Evolutionary conservation across 1,284 basidiomycete genomes (phyloP).

Genomic region (Cutaneotrichosporon sp.): DNA sequence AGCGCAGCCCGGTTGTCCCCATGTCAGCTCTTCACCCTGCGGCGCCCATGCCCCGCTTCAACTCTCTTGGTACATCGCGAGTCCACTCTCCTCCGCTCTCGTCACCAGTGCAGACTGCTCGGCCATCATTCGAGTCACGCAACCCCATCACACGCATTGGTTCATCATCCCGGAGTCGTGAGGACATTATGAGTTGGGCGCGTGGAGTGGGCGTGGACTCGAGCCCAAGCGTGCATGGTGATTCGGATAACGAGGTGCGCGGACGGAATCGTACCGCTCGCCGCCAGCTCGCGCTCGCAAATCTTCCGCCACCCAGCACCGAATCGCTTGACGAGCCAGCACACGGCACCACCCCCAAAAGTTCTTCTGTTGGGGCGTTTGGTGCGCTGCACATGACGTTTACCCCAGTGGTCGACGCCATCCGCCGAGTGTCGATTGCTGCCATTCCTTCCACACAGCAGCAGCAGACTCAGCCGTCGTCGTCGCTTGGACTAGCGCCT

Average conservation of each 20-base stretch:
- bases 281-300: slow-evolving; percentile 8
- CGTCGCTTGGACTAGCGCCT: slow-evolving; percentile 23
- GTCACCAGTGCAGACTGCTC: slow-evolving; percentile 13
- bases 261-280: slow-evolving; percentile 7
- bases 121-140: slow-evolving; percentile 8
- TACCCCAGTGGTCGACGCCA: slow-evolving; percentile 33
- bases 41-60: slow-evolving; percentile 9
- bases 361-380: slow-evolving; percentile 26
- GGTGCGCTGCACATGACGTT: slow-evolving; percentile 20
- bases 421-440: slow-evolving; percentile 23
- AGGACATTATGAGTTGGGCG: slow-evolving; percentile 46
- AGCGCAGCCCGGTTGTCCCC: slow-evolving; percentile 1
- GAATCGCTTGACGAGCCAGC: slow-evolving; percentile 15
- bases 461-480: not conserved
- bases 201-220: slow-evolving; percentile 27
- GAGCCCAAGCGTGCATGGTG: slow-evolving; percentile 5
- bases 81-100: slow-evolving; percentile 8
- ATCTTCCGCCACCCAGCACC: slow-evolving; percentile 13
- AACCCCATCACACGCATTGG: slow-evolving; percentile 34
- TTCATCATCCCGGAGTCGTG: slow-evolving; percentile 39
- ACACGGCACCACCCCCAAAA: slow-evolving; percentile 7
- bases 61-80: not conserved
- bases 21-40: not conserved
- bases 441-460: no score
- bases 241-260: slow-evolving; percentile 16